Percentiles rank a stretch among this genome's conserved stretches.
Evolutionary conservation across 768 basidiomycete genomes (phyloP).

Genomic region (Rhodocollybia butyracea): DNA sequence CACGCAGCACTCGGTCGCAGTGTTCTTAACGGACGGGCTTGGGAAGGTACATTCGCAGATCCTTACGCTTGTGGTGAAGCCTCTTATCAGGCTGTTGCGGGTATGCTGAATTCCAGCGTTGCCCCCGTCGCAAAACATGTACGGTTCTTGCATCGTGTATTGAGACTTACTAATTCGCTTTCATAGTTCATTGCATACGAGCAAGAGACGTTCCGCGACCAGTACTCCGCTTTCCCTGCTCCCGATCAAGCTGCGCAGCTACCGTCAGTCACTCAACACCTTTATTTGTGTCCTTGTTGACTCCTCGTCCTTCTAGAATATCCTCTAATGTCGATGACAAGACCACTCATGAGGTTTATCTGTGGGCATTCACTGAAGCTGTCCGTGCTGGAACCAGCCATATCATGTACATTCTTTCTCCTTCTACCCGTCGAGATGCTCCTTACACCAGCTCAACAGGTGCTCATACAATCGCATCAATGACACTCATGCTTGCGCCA

Average conservation of each 20-base stretch:
- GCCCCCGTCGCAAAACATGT: slow-evolving; percentile 37
- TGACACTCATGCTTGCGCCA: slow-evolving; percentile 45
- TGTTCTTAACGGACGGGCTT: not conserved
- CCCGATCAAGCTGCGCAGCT: too few species aligned
- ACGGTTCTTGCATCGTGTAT: not conserved
- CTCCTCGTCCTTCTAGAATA: slow-evolving; percentile 1
- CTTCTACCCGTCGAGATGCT: slow-evolving; percentile 12
- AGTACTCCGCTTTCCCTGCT: slow-evolving; percentile 29
- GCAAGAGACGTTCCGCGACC: slow-evolving; percentile 23
- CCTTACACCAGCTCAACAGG: not conserved
- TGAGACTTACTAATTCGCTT: not conserved
- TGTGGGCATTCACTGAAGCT: slow-evolving; percentile 23
- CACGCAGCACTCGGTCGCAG: not conserved
- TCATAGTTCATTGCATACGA: slow-evolving; percentile 17
- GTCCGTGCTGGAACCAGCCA: slow-evolving; percentile 29
- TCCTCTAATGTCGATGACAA: slow-evolving; percentile 39
- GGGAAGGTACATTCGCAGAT: slow-evolving; percentile 36
- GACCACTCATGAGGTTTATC: slow-evolving; percentile 32
- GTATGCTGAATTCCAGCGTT: slow-evolving; percentile 34
- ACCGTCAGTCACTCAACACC: too few species aligned
- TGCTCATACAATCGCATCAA: slow-evolving; percentile 31
- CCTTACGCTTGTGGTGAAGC: slow-evolving; percentile 28
- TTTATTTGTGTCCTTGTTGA: too few species aligned
- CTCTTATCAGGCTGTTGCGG: slow-evolving; percentile 36
- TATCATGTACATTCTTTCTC: slow-evolving; percentile 22